Base-by-base conservation (phyloP, 768 basidiomycete genomes). In the Boletales sp. region DNA sequence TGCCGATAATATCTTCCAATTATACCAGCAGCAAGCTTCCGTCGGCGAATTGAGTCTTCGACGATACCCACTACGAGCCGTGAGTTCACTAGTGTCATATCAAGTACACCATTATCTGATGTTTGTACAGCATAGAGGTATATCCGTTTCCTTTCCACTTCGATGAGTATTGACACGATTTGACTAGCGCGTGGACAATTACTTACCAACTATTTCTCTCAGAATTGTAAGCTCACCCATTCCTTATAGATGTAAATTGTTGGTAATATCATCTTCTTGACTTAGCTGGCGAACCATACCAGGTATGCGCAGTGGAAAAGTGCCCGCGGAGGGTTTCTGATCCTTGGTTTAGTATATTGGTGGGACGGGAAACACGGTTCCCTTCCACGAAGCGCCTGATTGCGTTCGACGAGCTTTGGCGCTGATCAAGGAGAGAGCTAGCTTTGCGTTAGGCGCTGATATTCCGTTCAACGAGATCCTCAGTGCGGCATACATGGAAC, bases 401-500 rank as follows among this genome's bases (percentile, higher is more conserved):
- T 83, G 84, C 6, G 84, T 90, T 19, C 58, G 69, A 21, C 68
- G 71, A 30, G 86, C 89, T 15, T 74, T 81, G 41, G 63, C 71
- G 2, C 61, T 88, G 29, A 89, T 91, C 38, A 69, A 81, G 58
- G 62, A 66, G 14, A 82, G 84, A 34, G 74, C 84, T 43, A 52
- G 40, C 3, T 66, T 74, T 50, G 79, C 81, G 10, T 62, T 90
- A 13, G 57, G 53, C 2, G 53, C 48, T 14, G 46, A 64, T 11
- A 57, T 68, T 21, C 57, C 66, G 0, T 90, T 91, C 70, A 92
- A 92, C 56, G 89, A 92, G 66, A 75, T 92, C 32, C 74, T 92
- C 29, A 84, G 83, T 51, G 87, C 84, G 40, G 89, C 87, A 1
- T 92, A 92, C 58, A 90, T 91, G 86, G 86, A 88, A 59, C 75